phyloP scores from a whole-genome alignment of 768 basidiomycete genomes.

The Suillus clintonianus region DNA sequence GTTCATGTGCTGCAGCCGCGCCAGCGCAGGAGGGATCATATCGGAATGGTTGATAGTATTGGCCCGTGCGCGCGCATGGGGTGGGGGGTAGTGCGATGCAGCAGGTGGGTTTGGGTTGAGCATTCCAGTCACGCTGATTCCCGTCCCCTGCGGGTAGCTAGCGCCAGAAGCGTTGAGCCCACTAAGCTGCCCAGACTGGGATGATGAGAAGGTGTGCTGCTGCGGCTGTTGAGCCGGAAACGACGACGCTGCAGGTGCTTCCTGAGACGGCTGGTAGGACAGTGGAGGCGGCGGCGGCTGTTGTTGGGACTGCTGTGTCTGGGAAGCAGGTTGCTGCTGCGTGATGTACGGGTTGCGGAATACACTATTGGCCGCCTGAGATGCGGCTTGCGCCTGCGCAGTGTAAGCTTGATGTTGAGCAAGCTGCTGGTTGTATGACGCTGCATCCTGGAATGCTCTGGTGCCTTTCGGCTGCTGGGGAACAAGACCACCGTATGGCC shows the following conservation, averaged over 20 bases:
- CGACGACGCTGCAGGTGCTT: neutral
- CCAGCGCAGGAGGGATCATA: conserved; percentile 90
- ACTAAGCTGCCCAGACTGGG: conserved; percentile 24
- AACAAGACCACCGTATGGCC: conserved; percentile 91
- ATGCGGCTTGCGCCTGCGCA: conserved; percentile 77
- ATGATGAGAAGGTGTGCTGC: conserved; percentile 25
- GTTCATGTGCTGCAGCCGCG: conserved; percentile 86
- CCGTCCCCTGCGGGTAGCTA: conserved; percentile 17
- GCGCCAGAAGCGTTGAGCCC: conserved; percentile 12
- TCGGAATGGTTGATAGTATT: conserved; percentile 91
- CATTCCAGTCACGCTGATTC: conserved; percentile 26
- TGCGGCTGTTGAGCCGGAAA: conserved; percentile 15
- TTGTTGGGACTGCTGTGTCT: conserved; percentile 34
- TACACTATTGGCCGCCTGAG: conserved; percentile 66
- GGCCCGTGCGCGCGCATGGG: conserved; percentile 69
- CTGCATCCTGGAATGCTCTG: conserved; percentile 88
- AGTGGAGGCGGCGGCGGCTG: conserved; percentile 29
- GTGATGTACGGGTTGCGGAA: conserved; percentile 84
- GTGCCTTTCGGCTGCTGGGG: conserved; percentile 86
- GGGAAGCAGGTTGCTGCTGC: conserved; percentile 35
- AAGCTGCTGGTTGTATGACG: conserved; percentile 91
- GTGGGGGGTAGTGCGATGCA: conserved; percentile 63
- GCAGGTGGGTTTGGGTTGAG: conserved; percentile 55
- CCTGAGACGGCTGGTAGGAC: conserved; percentile 16
- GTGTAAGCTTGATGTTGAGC: conserved; percentile 93